These are phyloP conservation scores for Mycena polygramma DNA, from an alignment of 768 basidiomycete species.

Conservation along the genomic window DNA sequence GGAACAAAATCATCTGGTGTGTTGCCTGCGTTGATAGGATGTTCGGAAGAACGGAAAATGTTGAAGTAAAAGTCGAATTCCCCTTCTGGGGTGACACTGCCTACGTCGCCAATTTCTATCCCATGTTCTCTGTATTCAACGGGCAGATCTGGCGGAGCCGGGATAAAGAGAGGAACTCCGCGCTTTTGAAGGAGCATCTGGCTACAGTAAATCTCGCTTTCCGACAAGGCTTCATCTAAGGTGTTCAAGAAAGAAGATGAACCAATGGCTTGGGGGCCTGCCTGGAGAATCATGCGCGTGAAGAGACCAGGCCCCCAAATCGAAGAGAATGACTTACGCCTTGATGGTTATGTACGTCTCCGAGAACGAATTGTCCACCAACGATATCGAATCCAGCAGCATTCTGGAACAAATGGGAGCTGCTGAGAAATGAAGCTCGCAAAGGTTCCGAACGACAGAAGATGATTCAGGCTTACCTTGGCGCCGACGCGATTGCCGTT, in stretches of 20 bases:
- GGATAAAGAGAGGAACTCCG: background rate
- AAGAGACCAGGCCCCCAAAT: too few relatives aligned
- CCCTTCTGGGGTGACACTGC: background rate
- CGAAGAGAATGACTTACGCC: too few relatives aligned
- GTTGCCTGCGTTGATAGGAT: background rate
- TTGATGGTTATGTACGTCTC: background rate
- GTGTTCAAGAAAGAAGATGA: background rate
- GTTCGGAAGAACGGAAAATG: background rate
- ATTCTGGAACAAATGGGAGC: background rate
- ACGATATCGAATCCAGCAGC: background rate
- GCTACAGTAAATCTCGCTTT: background rate
- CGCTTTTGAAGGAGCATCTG: background rate
- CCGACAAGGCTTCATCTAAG: background rate
- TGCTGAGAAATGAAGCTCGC: background rate
- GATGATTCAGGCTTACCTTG: too few relatives aligned
- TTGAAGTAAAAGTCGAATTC: background rate
- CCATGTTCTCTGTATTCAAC: background rate
- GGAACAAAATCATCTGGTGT: background rate
- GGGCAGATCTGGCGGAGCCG: background rate
- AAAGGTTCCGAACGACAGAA: too few relatives aligned
- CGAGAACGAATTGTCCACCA: background rate
- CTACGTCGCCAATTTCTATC: background rate
- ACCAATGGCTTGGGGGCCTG: too few relatives aligned
- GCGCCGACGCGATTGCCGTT: too few relatives aligned
- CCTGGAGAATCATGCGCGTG: too few relatives aligned